Evolutionary conservation across 768 basidiomycete species (phyloP).

Genomic region (Neoboletus brunneissimus): DNA sequence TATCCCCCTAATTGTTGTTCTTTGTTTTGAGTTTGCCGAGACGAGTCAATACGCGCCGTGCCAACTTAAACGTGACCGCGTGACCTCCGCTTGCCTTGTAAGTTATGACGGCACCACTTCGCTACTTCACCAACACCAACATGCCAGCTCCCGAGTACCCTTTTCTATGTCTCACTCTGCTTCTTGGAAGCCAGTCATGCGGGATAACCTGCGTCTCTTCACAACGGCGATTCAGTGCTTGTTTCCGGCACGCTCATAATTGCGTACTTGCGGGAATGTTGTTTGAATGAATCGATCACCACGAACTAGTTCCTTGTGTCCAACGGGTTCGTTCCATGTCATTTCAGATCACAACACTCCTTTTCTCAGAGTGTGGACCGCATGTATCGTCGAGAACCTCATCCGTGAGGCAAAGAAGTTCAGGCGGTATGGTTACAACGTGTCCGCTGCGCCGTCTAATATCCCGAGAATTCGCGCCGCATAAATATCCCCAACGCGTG

Average conservation of each 20-base stretch:
- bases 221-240: neutral
- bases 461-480: conserved; percentile 1
- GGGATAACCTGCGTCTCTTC: neutral
- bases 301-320: neutral
- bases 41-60: neutral
- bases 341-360: neutral
- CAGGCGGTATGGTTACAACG: conserved; percentile 11
- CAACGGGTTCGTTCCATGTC: neutral
- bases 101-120: too few relatives aligned
- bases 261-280: neutral
- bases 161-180: neutral
- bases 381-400: neutral
- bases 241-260: neutral
- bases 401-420: conserved; percentile 19
- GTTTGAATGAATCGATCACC: neutral
- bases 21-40: conserved; percentile 7
- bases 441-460: conserved; percentile 11
- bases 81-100: too few relatives aligned
- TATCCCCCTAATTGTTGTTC: conserved; percentile 12
- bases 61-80: too few relatives aligned
- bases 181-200: neutral
- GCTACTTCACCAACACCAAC: too few relatives aligned
- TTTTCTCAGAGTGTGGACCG: neutral
- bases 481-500: conserved; percentile 19
- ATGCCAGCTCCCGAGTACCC: neutral